Percentiles rank a stretch among this genome's conserved stretches.
These are phyloP conservation scores for Cutaneotrichosporon sp. DNA, from an alignment of 1,284 basidiomycete genomes.

Conservation along the genomic window DNA sequence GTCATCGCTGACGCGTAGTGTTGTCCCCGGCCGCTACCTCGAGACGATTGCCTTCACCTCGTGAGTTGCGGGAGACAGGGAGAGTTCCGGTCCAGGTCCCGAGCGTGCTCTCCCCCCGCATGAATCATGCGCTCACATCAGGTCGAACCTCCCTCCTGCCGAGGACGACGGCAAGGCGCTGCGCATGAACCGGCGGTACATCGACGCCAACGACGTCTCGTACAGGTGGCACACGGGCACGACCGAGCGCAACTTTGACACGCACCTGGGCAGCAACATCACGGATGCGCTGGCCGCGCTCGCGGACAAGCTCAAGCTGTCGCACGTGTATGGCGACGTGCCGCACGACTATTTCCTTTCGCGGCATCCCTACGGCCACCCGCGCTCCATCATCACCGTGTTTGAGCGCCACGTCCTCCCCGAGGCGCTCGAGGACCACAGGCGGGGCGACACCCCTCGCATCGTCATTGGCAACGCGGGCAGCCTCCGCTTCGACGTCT, in stretches of 20 bases:
- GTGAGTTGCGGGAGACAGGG: conserved; percentile 17
- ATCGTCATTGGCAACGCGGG: conserved; percentile 73
- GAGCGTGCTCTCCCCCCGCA: too few species aligned
- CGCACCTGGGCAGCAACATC: conserved; percentile 43
- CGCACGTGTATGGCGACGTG: conserved; percentile 62
- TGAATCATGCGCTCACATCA: background rate
- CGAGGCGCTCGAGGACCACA: conserved; percentile 33
- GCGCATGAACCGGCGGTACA: conserved; percentile 53
- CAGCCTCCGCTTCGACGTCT: conserved; percentile 71
- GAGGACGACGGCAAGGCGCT: conserved; percentile 36
- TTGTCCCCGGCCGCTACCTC: conserved; percentile 83
- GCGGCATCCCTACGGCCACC: conserved; percentile 67
- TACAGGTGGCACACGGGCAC: conserved; percentile 47
- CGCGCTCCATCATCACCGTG: conserved; percentile 64
- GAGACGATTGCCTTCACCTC: conserved; percentile 71
- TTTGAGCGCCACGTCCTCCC: conserved; percentile 62
- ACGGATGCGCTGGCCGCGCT: conserved; percentile 34
- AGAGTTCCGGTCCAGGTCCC: too few species aligned
- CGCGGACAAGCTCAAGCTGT: conserved; percentile 41
- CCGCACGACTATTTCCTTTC: conserved; percentile 70
- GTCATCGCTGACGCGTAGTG: conserved; percentile 61
- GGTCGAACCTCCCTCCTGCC: conserved; percentile 19
- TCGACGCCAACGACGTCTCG: conserved; percentile 56
- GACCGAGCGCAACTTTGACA: conserved; percentile 41
- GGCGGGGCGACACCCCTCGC: conserved; percentile 47